These are phyloP conservation scores for Scleroderma citrinum DNA, from an alignment of 768 basidiomycete species.

Conservation along the genomic window DNA sequence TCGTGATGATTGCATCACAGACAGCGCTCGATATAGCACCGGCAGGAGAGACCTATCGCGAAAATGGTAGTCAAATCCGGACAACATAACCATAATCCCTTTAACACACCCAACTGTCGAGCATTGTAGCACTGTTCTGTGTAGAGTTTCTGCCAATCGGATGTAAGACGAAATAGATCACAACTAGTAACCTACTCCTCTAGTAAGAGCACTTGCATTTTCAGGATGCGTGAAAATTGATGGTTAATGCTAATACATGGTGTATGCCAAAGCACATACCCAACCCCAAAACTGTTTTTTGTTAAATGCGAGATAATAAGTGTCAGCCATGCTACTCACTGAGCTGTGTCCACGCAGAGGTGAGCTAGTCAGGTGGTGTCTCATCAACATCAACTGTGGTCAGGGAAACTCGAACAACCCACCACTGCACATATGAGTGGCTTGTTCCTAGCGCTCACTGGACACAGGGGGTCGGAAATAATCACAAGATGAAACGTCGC, in stretches of 20 bases:
- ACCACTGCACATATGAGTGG: conserved; percentile 12
- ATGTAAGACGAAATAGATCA: too few species aligned
- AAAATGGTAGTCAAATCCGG: too few species aligned
- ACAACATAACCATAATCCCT: too few species aligned
- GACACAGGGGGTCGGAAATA: not conserved
- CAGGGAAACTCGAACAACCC: not conserved
- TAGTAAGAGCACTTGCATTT: too few species aligned
- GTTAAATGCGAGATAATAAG: not conserved
- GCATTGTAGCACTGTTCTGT: not conserved
- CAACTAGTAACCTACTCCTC: too few species aligned
- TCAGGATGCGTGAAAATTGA: too few species aligned
- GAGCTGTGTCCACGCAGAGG: conserved; percentile 8
- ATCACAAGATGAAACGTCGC: not conserved
- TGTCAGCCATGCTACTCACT: conserved; percentile 1
- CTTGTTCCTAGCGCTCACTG: conserved; percentile 18
- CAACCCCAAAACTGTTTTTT: not conserved
- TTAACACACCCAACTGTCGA: too few species aligned
- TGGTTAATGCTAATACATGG: too few species aligned
- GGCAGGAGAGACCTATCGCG: conserved; percentile 7
- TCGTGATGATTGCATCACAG: too few species aligned
- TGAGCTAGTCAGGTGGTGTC: not conserved
- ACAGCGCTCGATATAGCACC: conserved; percentile 11
- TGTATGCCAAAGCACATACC: not conserved
- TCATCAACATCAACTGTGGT: not conserved
- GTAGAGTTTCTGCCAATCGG: not conserved